Evolutionary conservation across 108 stramenopile genomes (phyloP).

Genomic region (Nannochloropsis granulata): DNA sequence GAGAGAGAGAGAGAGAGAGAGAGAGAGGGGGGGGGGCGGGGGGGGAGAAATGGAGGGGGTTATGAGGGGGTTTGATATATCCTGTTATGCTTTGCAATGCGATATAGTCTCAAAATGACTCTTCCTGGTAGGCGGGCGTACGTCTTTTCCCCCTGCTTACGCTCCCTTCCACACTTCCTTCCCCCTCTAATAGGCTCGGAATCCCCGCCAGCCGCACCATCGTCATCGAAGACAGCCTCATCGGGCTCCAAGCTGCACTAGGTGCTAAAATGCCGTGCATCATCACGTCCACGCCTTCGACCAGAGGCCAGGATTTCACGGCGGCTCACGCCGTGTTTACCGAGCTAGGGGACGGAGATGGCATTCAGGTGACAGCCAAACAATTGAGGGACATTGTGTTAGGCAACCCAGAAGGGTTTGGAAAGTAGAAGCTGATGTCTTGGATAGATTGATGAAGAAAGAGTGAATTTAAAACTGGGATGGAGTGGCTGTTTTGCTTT

Average conservation of each 20-base stretch:
- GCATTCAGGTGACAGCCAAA: conserved; percentile 3
- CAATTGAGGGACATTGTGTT: not conserved
- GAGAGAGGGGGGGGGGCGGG: too few relatives aligned
- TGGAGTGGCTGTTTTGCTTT: too few relatives aligned
- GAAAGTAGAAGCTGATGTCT: too few relatives aligned
- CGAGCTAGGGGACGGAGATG: conserved; percentile 18
- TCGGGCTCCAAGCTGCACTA: conserved; percentile 29
- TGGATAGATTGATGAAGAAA: too few relatives aligned
- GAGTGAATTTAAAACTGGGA: too few relatives aligned
- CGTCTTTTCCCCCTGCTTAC: not conserved
- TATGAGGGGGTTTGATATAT: too few relatives aligned
- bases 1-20: too few relatives aligned
- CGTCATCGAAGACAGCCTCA: conserved; percentile 35
- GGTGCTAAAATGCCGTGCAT: conserved; percentile 26
- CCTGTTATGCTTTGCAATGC: too few relatives aligned
- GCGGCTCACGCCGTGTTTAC: conserved; percentile 1
- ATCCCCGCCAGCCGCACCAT: not conserved
- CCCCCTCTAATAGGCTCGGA: not conserved
- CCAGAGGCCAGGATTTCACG: conserved; percentile 20
- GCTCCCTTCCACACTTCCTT: not conserved
- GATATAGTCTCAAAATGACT: too few relatives aligned
- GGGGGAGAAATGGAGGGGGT: too few relatives aligned
- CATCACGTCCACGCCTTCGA: conserved; percentile 24
- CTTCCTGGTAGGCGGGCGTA: not conserved
- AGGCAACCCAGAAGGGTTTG: not conserved